Evolutionary conservation across 2,329 filamentous ascomycete species (phyloP), one percentile per base, ranked within the genome.

Genomic region (Epichloe brachyelytri): DNA sequence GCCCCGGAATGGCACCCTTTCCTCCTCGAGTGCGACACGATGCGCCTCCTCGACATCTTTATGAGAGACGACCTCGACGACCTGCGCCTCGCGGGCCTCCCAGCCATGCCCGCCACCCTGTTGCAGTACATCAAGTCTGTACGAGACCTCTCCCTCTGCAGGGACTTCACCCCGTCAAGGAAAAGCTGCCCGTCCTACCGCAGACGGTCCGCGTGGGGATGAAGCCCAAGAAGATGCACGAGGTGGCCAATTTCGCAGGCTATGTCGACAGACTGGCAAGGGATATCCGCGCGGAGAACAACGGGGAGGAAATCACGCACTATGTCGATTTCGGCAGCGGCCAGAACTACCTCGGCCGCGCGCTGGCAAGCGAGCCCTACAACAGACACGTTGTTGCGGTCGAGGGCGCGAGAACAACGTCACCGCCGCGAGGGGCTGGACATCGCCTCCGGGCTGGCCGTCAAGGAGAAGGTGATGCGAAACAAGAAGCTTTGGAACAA

Each of bases 281-380:
- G 50, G 75, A 78, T 30, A 76, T 95, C 3, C 6, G 7, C 5
- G 37, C 46, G 14, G 63, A 71, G 2, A 70, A 78, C 1, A 76
- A 83, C 41, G 71, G 73, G 0, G 68, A 73, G 46, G 68, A 75
- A 14, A 82, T 96, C 54, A 87, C 88, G 0, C 90, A 97, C 69
- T 82, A 95, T 53, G 84, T 97, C 46, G 93, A 98, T 68, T 95
- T 97, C 66, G 93, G 93, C 30, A 95, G 89, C 49, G 93, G 93
- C 0, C 91, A 97, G 65, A 97, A 96, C 63, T 98, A 98, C 62
- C 80, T 98, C 3, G 91, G 93, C 1, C 79, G 93, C 44, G 86
- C 88, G 1, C 73, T 98, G 52, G 91, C 91, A 14, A 88, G 85
- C 55, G 76, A 83, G 50, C 89, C 90, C 0, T 95, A 95, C 69